Evolutionary conservation across 139 green algal species (phyloP), one percentile per base, ranked within the genome.

Genomic region (Parachlorella kessleri): DNA sequence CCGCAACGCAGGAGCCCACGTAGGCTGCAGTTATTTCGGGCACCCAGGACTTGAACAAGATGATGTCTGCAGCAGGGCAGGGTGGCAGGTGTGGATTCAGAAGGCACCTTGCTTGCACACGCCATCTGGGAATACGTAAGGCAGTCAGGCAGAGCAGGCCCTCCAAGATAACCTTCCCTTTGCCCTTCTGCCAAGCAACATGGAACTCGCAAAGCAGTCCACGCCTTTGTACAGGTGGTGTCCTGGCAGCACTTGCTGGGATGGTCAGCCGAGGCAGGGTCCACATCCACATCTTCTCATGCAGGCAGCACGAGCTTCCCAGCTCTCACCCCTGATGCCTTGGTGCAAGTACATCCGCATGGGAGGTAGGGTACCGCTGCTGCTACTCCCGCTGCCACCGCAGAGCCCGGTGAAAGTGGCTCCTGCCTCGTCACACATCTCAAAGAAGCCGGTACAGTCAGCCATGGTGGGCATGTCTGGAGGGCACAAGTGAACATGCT

Each of bases 31-130:
- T 67, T 30, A 33, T 74, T 72, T 10, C 35, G 1, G 82, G 77
- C n/a, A 87, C 77, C 82, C 82, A 87, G 0, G 63, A 70, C 66
- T 84, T 73, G 37, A 87, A 78, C 54, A 87, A 42, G n/a, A 87
- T 74, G 21, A 87, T 48, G 18, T 82, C 82, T 75, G 75, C 66
- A 48, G 48, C 48, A 59, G 48, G n/a, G n/a, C n/a, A n/a, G n/a
- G n/a, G n/a, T n/a, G n/a, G n/a, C n/a, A n/a, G n/a, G n/a, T n/a
- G n/a, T n/a, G n/a, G n/a, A n/a, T n/a, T n/a, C n/a, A n/a, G n/a
- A n/a, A n/a, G n/a, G n/a, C n/a, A n/a, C n/a, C n/a, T n/a, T n/a
- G n/a, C n/a, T n/a, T n/a, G n/a, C n/a, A n/a, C n/a, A n/a, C n/a
- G n/a, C n/a, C n/a, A n/a, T n/a, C n/a, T n/a, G n/a, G n/a, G n/a